Base-by-base conservation (phyloP, 2,329 filamentous ascomycete genomes). In the Raffaelea albimanens region DNA sequence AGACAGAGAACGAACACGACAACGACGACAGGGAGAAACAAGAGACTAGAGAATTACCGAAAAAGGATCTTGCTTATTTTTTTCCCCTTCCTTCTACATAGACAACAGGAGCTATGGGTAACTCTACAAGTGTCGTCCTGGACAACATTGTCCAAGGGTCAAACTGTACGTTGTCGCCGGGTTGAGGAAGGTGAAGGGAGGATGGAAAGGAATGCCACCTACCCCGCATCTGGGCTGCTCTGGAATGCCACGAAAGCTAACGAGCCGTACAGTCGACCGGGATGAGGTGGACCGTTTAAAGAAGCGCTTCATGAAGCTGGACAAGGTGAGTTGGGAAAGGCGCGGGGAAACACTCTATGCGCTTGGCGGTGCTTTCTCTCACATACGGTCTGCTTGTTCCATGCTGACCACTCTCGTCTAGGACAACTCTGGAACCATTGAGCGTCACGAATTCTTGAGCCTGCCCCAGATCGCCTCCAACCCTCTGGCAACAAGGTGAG, bases 261-360 rank as follows among this genome's bases (percentile, higher is more conserved):
- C 19, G n/a, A n/a, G 16, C 23, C 20, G 11, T n/a, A 42, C 48
- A 97, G 91, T 98, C 73, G 87, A 98, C 72, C 84, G 87, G 66
- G 93, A 98, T 61, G 93, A 98, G 68, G 89, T 98, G 51, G 93
- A 97, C 64, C 81, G 93, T 61, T 75, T 98, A 64, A 80, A 89
- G 62, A 98, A 98, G 74, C 81, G 91, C 53, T 98, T 98, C 64
- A 97, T 97, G 91, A 98, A 98, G 71, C 75, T 98, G 51, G 93
- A 98, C 69, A 97, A 96, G 80, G 91, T 93, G 69, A 56, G 71
- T 56, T 8, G 18, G 34, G 5, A 38, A 38, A 19, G 18, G 5
- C 5, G 18, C 14, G 18, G 34, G 7, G 34, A 38, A 38, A 5
- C 34, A 5, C 9, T n/a, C 34, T 7, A 29, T 29, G 25, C 13